Conservation (phyloP, 768 basidiomycete species). For the Suillus ampliporus region DNA sequence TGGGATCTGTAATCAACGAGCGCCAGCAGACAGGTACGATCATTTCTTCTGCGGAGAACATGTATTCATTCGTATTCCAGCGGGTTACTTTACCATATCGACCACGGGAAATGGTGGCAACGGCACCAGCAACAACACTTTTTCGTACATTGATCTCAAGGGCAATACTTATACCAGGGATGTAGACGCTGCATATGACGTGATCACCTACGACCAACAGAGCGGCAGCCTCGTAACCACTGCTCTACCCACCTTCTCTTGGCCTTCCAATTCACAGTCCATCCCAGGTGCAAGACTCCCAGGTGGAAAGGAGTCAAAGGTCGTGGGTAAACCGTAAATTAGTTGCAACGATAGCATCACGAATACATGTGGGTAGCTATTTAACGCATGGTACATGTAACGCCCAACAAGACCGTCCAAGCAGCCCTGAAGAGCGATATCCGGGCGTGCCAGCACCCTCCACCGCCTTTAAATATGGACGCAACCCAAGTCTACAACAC, state of each 20-base stretch:
- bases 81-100: conserved; percentile 53
- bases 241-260: conserved; percentile 12
- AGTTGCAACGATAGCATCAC: not conserved
- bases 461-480: conserved; percentile 13
- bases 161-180: conserved; percentile 68
- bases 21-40: conserved; percentile 62
- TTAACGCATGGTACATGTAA: not conserved
- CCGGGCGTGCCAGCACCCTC: conserved; percentile 3
- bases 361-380: not conserved
- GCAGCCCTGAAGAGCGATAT: not conserved
- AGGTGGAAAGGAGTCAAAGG: conserved; percentile 30
- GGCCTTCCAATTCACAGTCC: not conserved
- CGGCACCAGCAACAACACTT: conserved; percentile 72
- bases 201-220: conserved; percentile 63
- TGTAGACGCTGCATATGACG: conserved; percentile 65
- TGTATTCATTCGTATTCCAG: conserved; percentile 32
- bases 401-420: not conserved
- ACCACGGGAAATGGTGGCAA: conserved; percentile 62
- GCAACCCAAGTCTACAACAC: conserved; percentile 23
- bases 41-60: not conserved
- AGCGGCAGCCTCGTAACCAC: conserved; percentile 52
- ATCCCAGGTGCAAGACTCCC: conserved; percentile 40
- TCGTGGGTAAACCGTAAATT: not conserved
- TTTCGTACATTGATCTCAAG: conserved; percentile 60
- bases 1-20: conserved; percentile 61